These are phyloP conservation scores for Termitomyces sp. DNA, from an alignment of 768 basidiomycete genomes.

Conservation along the genomic window DNA sequence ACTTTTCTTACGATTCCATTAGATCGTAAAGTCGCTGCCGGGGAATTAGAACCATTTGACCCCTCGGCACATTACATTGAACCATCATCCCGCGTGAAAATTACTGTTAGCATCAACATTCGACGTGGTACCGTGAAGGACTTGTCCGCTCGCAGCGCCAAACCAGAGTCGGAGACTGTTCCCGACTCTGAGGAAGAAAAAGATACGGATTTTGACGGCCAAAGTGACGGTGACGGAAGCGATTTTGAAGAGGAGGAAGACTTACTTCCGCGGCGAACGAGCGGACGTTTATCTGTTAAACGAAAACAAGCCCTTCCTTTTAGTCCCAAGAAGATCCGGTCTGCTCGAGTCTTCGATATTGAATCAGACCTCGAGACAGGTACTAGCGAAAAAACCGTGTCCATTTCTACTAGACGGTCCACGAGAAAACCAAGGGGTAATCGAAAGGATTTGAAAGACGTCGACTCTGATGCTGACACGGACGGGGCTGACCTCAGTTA, in stretches of 20 bases:
- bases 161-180: constrained; percentile 20
- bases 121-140: constrained; percentile 18
- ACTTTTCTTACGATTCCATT: constrained; percentile 5
- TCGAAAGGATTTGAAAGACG: constrained; percentile 30
- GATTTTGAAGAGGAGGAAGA: constrained; percentile 18
- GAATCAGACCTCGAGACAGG: constrained; percentile 31
- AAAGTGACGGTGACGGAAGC: constrained; percentile 17
- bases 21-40: constrained; percentile 45
- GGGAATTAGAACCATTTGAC: constrained; percentile 48
- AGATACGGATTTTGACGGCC: constrained; percentile 17
- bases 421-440: constrained; percentile 49
- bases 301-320: constrained; percentile 45
- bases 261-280: constrained; percentile 15
- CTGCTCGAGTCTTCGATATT: constrained; percentile 25
- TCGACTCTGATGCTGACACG: constrained; percentile 19
- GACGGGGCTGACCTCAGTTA: constrained; percentile 27
- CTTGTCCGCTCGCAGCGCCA: constrained; percentile 21
- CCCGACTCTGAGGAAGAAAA: constrained; percentile 31
- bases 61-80: constrained; percentile 56
- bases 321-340: constrained; percentile 61
- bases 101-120: constrained; percentile 27
- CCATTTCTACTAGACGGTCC: constrained; percentile 41
- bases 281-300: constrained; percentile 17
- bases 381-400: constrained; percentile 16
- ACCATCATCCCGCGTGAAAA: constrained; percentile 49